Evolutionary conservation across 2,329 filamentous ascomycete species (phyloP), one percentile per base, ranked within the genome.

Genomic region (Septoria linicola): DNA sequence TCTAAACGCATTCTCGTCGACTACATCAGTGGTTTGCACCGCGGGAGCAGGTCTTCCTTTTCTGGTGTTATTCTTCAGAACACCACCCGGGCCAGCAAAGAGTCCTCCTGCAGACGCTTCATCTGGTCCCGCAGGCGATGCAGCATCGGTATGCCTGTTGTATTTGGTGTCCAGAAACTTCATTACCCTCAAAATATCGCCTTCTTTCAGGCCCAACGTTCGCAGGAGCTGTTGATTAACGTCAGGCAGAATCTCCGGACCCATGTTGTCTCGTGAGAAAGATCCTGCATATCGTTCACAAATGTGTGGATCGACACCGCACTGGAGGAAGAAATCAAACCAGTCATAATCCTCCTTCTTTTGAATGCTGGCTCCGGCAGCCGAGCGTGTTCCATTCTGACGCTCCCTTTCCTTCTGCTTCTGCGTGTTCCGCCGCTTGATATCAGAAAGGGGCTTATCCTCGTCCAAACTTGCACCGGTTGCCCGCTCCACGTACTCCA

Each of bases 281-380:
- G 89, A 89, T 65, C 90, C 88, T 1, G 91, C 85, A 66, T 99
- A 99, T 48, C 93, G 82, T 72, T 97, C 92, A 70, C 93, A 99
- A 39, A 96, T 84, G 52, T 95, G 89, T 41, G 92, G 88, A 37
- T 90, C 87, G 62, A 97, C 89, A 40, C 95, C 92, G 68, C 90
- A 95, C 57, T 85, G 84, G 34, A 99, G 75, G 77, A 99, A 99
- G 74, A 99, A 97, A 67, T 96, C 90, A 66, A 99, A 99, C 93
- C 93, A 99, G 69, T 99, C 93, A 68, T 97, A 95, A 41, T 93
- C 85, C 1, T 87, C 78, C 69, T 84, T 85, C 64, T 79, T 76
- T 59, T 86, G 79, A 25, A 89, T 74, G 1, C 79, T 79, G n/a
- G 81, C 84, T 10, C 85, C 85, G 7, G 80, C 75, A 40, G 66